These are phyloP conservation scores for Cardamine resedifolia DNA, from an alignment of 345 rosid genomes.

Conservation along the genomic window DNA sequence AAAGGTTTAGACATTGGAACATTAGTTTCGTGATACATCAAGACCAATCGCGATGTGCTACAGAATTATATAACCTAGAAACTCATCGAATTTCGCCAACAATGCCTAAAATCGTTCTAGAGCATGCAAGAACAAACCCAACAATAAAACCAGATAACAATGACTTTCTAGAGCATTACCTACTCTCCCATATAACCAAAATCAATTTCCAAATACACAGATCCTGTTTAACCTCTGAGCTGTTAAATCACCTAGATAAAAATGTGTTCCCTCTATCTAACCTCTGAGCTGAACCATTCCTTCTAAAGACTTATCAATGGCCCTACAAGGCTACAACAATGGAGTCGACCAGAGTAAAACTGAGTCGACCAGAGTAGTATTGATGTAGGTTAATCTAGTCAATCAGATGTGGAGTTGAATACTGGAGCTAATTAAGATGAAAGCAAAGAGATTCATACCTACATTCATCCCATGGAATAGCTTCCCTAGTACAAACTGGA, in stretches of 20 bases:
- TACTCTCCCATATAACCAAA: neutral
- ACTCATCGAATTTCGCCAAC: neutral
- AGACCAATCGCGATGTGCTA: neutral
- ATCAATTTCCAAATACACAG: neutral
- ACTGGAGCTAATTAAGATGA: neutral
- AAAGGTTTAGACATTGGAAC: constrained; percentile 23
- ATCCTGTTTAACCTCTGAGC: too few relatives aligned
- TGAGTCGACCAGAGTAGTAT: too few relatives aligned
- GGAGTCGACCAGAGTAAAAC: too few relatives aligned
- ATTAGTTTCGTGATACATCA: constrained; percentile 3
- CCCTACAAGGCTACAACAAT: neutral
- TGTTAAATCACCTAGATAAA: too few relatives aligned
- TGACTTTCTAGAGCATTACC: neutral
- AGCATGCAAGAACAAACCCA: neutral
- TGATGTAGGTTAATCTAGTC: neutral
- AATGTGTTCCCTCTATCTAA: neutral
- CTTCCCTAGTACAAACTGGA: constrained; percentile 89
- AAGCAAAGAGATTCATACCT: constrained; percentile 45
- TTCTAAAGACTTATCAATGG: neutral
- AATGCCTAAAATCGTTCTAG: neutral
- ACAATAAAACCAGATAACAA: neutral
- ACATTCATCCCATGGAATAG: constrained; percentile 98
- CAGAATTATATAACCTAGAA: too few relatives aligned
- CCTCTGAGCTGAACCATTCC: neutral
- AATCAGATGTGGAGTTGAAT: neutral